Base-by-base conservation (phyloP, 2,329 filamentous ascomycete genomes). In the Trichophyton simii region DNA sequence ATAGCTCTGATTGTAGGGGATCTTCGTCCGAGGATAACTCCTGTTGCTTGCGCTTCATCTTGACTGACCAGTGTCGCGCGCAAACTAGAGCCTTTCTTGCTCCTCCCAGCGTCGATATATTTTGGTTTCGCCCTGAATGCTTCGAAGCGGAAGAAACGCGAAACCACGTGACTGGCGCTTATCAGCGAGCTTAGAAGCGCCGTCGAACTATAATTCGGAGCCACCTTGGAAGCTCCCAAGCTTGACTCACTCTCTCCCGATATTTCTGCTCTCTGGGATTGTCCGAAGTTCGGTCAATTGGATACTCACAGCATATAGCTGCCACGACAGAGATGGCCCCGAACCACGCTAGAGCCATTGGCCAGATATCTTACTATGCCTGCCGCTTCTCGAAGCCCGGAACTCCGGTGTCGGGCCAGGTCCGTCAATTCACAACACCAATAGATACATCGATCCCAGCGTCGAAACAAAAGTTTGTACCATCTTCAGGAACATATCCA, bases 391-490 rank as follows among this genome's bases (percentile, higher is more conserved):
- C 58, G 3, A 50, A 50, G 42, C 15, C n/a, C 11, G 15, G 13
- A 3, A 25, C 25, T 36, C 31, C 44, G 36, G 18, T 60, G 18
- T 34, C 44, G 64, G 69, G 71, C 65, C 75, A 76, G 61, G 68
- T 75, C 60, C 72, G 76, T 61, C 67, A 69, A 63, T 79, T 78
- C 68, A 78, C 77, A 59, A 75, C 76, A 46, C 75, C 76, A 3
- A 62, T 78, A 44, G 76, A 79, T 64, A 72, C 72, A 65, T 72
- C 75, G 48, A 81, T 95, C 62, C 91, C 91, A 0, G 81, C 83
- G 15, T 83, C 87, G 63, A 99, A 97, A 79, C 83, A 87, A 73
- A 95, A 95, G 75, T 96, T 95, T 75, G 84, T 97, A 59, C 91
- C 94, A 7, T 86, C 83, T 0, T 83, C 82, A 48, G 94, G 92